phyloP scores from a whole-genome alignment of 495 filamentous ascomycete genomes.

The Aspergillus conjunctus region DNA sequence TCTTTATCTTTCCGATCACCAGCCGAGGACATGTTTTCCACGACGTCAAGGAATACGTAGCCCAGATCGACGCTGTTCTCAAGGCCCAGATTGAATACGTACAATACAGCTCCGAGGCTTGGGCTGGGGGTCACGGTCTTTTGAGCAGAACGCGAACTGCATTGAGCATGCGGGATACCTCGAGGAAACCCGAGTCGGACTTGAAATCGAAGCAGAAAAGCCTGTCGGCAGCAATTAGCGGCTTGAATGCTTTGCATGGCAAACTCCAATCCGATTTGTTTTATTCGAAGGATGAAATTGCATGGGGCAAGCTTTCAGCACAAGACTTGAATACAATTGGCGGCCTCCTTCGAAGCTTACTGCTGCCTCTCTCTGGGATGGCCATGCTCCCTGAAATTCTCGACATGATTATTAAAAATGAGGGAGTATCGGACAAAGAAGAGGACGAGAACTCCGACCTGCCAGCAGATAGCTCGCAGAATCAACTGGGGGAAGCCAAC shows the following conservation, averaged over 20 bases:
- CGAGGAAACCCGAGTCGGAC: conserved; percentile 42
- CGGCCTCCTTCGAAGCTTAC: conserved; percentile 54
- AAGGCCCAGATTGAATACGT: conserved; percentile 62
- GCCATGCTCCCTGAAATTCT: conserved; percentile 69
- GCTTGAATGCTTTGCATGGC: conserved; percentile 59
- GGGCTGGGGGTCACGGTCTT: conserved; percentile 20
- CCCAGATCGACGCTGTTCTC: conserved; percentile 50
- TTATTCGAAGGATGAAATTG: conserved; percentile 72
- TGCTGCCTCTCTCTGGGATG: conserved; percentile 69
- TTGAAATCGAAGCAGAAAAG: conserved; percentile 36
- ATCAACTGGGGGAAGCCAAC: conserved; percentile 38
- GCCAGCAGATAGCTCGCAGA: conserved; percentile 34
- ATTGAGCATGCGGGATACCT: conserved; percentile 23
- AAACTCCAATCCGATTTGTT: conserved; percentile 67
- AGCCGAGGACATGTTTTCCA: conserved; percentile 58
- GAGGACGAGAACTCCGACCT: conserved; percentile 27
- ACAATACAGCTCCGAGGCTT: conserved; percentile 35
- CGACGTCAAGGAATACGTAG: conserved; percentile 57
- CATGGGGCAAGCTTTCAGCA: conserved; percentile 66
- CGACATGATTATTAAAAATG: conserved; percentile 53
- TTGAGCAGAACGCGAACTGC: conserved; percentile 31
- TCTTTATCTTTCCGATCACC: conserved; percentile 66
- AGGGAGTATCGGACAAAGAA: conserved; percentile 22
- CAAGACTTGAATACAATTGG: conserved; percentile 62
- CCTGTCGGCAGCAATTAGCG: conserved; percentile 50